A percentile compares a stretch with the other conserved stretches of the same genome.
Evolutionary conservation across 805 yeast genomes (phyloP).

Genomic region (Saccharomycopsis malanga): DNA sequence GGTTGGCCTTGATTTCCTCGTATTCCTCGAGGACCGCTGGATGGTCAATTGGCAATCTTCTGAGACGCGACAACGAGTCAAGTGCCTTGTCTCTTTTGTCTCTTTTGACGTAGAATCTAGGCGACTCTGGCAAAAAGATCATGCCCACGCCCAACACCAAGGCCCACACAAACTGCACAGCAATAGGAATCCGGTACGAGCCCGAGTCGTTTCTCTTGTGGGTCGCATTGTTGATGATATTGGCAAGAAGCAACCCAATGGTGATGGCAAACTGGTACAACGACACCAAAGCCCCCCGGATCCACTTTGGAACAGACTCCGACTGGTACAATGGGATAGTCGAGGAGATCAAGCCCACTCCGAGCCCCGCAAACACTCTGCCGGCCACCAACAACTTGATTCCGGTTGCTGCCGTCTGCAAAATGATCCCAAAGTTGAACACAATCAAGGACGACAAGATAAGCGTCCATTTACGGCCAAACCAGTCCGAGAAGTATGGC

Average conservation of each 20-base stretch:
- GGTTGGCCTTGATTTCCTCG: constrained; percentile 42
- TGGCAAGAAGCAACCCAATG: constrained; percentile 64
- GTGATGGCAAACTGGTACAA: constrained; percentile 70
- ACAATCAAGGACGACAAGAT: constrained; percentile 37
- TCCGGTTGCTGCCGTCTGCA: constrained; percentile 41
- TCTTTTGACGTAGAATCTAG: constrained; percentile 59
- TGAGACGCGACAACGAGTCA: constrained; percentile 44
- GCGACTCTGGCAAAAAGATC: constrained; percentile 67
- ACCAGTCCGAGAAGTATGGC: constrained; percentile 47
- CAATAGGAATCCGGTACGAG: constrained; percentile 72
- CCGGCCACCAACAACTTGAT: constrained; percentile 48
- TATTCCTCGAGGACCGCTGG: constrained; percentile 39
- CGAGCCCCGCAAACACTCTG: constrained; percentile 62
- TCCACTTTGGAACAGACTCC: constrained; percentile 71
- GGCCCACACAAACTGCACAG: constrained; percentile 68
- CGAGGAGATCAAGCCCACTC: constrained; percentile 69
- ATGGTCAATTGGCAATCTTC: constrained; percentile 42
- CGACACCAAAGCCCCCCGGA: constrained; percentile 72
- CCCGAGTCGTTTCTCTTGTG: constrained; percentile 44
- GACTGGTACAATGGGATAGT: constrained; percentile 72
- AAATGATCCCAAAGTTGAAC: constrained; percentile 47
- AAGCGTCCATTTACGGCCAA: constrained; percentile 50
- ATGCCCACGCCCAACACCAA: constrained; percentile 52
- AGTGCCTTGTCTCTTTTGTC: constrained; percentile 52
- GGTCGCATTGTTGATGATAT: constrained; percentile 65